Evolutionary conservation across 805 yeast species (phyloP), one percentile per base, ranked within the genome.

Genomic region (Metschnikowia orientalis): DNA sequence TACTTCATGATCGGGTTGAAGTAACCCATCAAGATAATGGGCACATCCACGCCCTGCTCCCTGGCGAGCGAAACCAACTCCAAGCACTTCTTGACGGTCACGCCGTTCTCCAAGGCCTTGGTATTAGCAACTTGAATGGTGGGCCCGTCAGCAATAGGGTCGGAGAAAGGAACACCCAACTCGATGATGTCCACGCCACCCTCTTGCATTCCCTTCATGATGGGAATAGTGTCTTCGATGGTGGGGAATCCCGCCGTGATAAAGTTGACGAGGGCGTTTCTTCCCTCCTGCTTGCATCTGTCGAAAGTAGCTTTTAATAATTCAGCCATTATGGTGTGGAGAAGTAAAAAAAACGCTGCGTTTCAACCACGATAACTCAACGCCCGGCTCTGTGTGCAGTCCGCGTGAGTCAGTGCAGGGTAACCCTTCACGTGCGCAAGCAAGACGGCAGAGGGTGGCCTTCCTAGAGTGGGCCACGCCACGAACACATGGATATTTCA

Each of bases 61-160:
- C 99, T 76, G 19, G 97, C 97, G 46, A 73, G 54, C 38, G 67
- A 61, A 16, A 92, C 85, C 27, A 86, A 55, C 10, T 83, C 88
- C 40, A 92, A 63, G 44, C 87, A 79, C 51, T 70, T 68, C 6
- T 65, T 56, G 42, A 87, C 78, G 18, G 87, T 81, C 39, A 88
- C 75, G 9, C 95, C 95, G 50, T 92, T 90, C 16, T 75, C 71
- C 43, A 92, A 70, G 12, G 98, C 92, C n/a, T 64, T 67, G 13
- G 75, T 75, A 63, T 89, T 89, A 23, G 97, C 87, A 20, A 68
- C 78, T 65, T 92, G 98, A 51, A 92, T 92, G 11, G 95, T 86
- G 23, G 97, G 95, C 29, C 99, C 99, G 59, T 92, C 99, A 20
- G 97, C 99, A 57, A 92, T 88, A 23, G 99, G 98, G 57, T 92